phyloP scores from a whole-genome alignment of 768 basidiomycete genomes.

The Tulasnella sp. region DNA sequence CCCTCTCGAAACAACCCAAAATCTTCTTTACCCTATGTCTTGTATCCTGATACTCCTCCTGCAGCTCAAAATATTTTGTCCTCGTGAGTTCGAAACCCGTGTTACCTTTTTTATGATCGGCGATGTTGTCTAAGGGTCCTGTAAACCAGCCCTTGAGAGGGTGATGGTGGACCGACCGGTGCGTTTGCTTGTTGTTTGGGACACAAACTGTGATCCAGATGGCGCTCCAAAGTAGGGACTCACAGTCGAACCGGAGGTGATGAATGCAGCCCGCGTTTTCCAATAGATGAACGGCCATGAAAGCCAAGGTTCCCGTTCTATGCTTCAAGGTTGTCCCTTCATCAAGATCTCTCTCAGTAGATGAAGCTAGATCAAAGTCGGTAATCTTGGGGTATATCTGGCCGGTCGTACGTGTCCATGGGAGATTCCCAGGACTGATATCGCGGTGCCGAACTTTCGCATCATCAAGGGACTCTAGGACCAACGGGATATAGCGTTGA shows the following conservation, averaged over 20 bases:
- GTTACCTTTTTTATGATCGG: no score
- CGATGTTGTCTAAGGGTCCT: no score
- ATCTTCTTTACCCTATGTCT: no score
- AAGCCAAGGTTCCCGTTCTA: not conserved
- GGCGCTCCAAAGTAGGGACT: not conserved
- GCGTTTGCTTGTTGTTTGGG: no score
- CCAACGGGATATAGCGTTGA: not conserved
- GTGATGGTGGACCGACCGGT: no score
- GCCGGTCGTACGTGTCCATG: not conserved
- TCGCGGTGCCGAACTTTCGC: not conserved
- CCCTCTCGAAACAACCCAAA: no score
- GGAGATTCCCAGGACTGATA: slow-evolving; percentile 4
- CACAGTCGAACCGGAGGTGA: not conserved
- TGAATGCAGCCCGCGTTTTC: not conserved
- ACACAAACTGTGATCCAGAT: no score
- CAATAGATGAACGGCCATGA: not conserved
- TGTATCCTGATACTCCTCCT: no score
- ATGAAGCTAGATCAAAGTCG: not conserved
- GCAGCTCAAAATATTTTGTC: no score
- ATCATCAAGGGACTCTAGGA: not conserved
- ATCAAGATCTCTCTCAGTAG: not conserved
- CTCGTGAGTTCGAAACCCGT: no score
- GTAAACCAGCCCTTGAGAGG: no score
- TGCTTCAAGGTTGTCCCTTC: not conserved
- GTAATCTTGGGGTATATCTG: not conserved